phyloP scores from a whole-genome alignment of 139 green algal species.

The Micractinium conductrix region DNA sequence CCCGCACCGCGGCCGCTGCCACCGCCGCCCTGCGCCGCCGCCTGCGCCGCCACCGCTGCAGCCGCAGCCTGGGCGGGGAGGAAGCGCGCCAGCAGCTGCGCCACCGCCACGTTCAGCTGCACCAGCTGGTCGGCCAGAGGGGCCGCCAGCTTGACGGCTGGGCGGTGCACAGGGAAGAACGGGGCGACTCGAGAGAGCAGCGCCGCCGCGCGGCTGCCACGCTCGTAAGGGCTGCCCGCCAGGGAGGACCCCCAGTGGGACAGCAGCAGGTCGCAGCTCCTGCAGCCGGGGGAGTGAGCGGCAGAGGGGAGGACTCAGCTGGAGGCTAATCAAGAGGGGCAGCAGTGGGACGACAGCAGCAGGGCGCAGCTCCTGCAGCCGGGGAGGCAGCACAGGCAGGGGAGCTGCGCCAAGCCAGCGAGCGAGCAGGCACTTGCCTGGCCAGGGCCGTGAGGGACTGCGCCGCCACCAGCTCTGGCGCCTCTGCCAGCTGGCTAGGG shows the following conservation, averaged over 20 bases:
- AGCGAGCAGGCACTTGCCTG: not conserved
- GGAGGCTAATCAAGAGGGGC: not conserved
- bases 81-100: constrained; percentile 58
- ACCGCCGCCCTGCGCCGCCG: not conserved
- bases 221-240: not conserved
- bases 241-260: not conserved
- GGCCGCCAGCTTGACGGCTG: constrained; percentile 10
- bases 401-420: not conserved
- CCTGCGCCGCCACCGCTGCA: not conserved
- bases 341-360: too few relatives aligned
- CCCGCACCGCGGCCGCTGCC: not conserved
- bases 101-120: constrained; percentile 57
- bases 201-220: constrained; percentile 33
- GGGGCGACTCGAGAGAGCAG: constrained; percentile 41
- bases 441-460: constrained; percentile 38
- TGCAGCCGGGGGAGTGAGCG: not conserved
- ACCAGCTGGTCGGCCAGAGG: constrained; percentile 54
- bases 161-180: constrained; percentile 50
- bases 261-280: constrained; percentile 46
- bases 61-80: constrained; percentile 20
- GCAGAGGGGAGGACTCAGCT: not conserved
- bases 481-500: constrained; percentile 45
- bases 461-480: constrained; percentile 50
- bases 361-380: not conserved
- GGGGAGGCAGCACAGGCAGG: not conserved